Evolutionary conservation across 345 rosid genomes (phyloP).

Genomic region (Populus nigra): DNA sequence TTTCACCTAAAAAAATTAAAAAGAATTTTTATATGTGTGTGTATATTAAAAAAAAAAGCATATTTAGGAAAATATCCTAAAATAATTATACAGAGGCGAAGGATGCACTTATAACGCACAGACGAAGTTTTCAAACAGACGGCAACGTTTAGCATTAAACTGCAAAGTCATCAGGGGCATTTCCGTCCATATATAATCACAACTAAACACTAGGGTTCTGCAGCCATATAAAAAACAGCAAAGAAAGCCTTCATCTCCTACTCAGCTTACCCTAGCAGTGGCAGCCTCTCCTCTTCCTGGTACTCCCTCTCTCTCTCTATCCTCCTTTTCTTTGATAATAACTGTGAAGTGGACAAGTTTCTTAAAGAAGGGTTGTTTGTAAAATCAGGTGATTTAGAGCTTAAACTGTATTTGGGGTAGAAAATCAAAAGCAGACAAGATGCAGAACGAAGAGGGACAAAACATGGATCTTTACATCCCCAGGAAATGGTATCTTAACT

Average conservation of each 20-base stretch:
- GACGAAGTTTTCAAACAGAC: background rate
- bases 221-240: background rate
- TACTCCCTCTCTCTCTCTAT: background rate
- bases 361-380: background rate
- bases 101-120: too few relatives aligned
- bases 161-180: background rate
- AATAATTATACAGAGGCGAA: too few relatives aligned
- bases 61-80: too few relatives aligned
- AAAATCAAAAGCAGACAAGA: slow-evolving; percentile 33
- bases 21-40: too few relatives aligned
- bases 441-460: slow-evolving; percentile 96
- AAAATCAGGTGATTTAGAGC: background rate
- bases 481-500: slow-evolving; percentile 64
- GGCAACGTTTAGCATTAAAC: background rate
- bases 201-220: background rate
- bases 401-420: background rate
- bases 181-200: background rate
- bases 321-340: background rate
- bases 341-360: background rate
- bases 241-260: background rate
- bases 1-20: too few relatives aligned
- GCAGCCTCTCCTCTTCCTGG: background rate
- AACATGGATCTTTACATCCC: slow-evolving; percentile 88
- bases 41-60: too few relatives aligned
- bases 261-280: background rate